Conservation (phyloP, 768 basidiomycete species). For the Tephrocybe sp. region DNA sequence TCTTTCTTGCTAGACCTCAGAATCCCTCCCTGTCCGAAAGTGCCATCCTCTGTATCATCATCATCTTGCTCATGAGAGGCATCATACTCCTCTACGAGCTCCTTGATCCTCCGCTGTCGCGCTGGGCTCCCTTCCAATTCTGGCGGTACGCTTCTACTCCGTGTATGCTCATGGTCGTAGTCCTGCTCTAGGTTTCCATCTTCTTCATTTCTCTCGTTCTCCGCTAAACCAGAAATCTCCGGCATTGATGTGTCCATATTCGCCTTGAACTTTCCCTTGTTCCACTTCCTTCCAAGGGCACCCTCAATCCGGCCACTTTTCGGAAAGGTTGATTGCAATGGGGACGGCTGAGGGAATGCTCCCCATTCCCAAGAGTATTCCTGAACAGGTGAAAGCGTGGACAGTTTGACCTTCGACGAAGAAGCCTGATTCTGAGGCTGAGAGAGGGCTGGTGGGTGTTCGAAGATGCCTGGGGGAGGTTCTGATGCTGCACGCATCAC, state of each 20-base stretch:
- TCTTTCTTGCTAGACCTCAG: constrained; percentile 60
- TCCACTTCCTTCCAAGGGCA: constrained; percentile 17
- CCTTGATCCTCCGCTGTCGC: constrained; percentile 25
- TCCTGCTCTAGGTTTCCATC: constrained; percentile 7
- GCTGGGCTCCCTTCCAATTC: constrained; percentile 42
- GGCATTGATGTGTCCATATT: constrained; percentile 6
- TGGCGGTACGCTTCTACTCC: constrained; percentile 60
- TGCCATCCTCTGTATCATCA: constrained; percentile 13
- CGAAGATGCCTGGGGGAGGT: constrained; percentile 50
- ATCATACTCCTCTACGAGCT: constrained; percentile 21
- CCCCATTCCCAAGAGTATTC: constrained; percentile 97
- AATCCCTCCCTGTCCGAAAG: constrained; percentile 50
- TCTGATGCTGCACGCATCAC: constrained; percentile 56
- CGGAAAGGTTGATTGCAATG: constrained; percentile 52
- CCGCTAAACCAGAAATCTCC: constrained; percentile 19
- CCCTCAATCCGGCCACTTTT: constrained; percentile 39
- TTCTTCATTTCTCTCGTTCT: constrained; percentile 27
- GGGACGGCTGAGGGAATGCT: constrained; percentile 79
- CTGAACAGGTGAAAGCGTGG: constrained; percentile 31
- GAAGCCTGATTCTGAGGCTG: constrained; percentile 7
- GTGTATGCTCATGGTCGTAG: constrained; percentile 28
- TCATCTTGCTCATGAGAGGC: constrained; percentile 8
- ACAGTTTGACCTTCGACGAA: constrained; percentile 11
- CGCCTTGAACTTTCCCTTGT: constrained; percentile 27
- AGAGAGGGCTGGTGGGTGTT: constrained; percentile 12